These are phyloP conservation scores for Lachnum nothofagi DNA, from an alignment of 2,329 filamentous ascomycete species.

Conservation along the genomic window DNA sequence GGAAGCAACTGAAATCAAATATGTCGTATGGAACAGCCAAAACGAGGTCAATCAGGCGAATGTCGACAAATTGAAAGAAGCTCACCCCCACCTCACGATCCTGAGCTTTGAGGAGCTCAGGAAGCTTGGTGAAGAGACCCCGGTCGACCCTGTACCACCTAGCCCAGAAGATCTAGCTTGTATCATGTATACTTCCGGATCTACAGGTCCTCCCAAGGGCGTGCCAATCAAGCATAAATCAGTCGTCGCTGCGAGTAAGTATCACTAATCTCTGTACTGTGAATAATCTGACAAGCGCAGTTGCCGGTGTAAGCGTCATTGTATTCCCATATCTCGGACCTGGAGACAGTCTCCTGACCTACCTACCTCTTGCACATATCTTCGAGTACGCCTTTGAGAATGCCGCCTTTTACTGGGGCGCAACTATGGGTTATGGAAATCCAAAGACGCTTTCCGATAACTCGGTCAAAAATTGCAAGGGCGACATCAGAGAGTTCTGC, in stretches of 20 bases:
- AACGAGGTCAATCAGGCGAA: constrained; percentile 46
- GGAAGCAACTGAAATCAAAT: constrained; percentile 51
- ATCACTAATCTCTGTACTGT: constrained; percentile 57
- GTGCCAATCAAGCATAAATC: constrained; percentile 79
- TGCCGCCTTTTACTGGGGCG: constrained; percentile 80
- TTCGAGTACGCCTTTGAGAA: constrained; percentile 96
- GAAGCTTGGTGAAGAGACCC: constrained; percentile 53
- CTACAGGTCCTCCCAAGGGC: constrained; percentile 84
- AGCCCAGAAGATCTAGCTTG: constrained; percentile 75
- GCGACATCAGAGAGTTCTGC: constrained; percentile 87
- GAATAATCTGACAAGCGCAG: constrained; percentile 35
- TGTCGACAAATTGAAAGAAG: constrained; percentile 49
- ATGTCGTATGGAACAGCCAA: constrained; percentile 58
- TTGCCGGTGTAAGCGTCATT: constrained; percentile 74
- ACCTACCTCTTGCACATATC: constrained; percentile 91
- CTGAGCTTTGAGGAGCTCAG: constrained; percentile 51
- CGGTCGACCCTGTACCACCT: constrained; percentile 65
- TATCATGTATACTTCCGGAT: constrained; percentile 82
- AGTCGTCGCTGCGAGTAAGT: constrained; percentile 72
- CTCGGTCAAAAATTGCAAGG: constrained; percentile 82
- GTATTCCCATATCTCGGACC: constrained; percentile 74
- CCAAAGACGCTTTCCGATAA: constrained; percentile 81
- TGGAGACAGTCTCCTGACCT: constrained; percentile 76
- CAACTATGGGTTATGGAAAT: constrained; percentile 88
- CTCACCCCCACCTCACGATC: constrained; percentile 49